Evolutionary conservation across 352 stramenopile species (phyloP).

Genomic region (Globisporangium echinulatum): DNA sequence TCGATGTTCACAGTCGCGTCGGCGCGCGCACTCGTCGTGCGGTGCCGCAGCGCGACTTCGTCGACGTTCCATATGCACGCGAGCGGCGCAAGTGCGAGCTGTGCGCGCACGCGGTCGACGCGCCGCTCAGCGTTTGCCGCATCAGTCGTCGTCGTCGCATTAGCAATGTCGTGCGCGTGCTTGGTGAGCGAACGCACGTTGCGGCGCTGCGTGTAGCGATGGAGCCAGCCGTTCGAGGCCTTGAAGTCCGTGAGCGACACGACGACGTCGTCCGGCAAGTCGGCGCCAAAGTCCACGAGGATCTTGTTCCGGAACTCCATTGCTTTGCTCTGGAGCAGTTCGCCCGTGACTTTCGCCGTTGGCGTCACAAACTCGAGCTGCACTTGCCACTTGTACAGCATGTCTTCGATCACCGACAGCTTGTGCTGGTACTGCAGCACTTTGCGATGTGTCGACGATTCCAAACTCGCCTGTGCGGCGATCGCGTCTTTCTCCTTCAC

Average conservation of each 20-base stretch:
- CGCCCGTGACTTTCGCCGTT: conserved; percentile 63
- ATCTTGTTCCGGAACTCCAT: conserved; percentile 84
- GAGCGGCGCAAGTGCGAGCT: conserved; percentile 37
- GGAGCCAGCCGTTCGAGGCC: conserved; percentile 77
- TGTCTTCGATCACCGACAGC: conserved; percentile 79
- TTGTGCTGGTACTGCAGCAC: conserved; percentile 83
- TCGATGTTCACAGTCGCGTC: conserved; percentile 43
- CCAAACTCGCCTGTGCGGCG: conserved; percentile 54
- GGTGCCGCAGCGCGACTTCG: conserved; percentile 41
- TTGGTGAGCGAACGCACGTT: conserved; percentile 63
- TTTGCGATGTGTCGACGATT: conserved; percentile 68
- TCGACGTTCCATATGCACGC: conserved; percentile 73
- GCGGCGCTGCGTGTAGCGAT: conserved; percentile 67
- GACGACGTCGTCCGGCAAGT: conserved; percentile 64
- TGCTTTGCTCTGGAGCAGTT: conserved; percentile 69
- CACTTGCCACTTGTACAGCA: conserved; percentile 83
- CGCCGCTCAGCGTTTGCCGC: conserved; percentile 23
- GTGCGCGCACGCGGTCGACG: conserved; percentile 40
- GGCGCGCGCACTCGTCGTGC: conserved; percentile 29
- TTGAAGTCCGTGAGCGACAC: conserved; percentile 82
- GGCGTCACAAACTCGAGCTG: conserved; percentile 67
- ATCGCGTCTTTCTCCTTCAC: conserved; percentile 79
- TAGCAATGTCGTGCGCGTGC: conserved; percentile 10
- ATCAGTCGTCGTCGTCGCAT: conserved; percentile 2
- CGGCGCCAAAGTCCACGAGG: conserved; percentile 55